These are phyloP conservation scores for Rhododendron kiyosumense DNA, from an alignment of 148 eudicot species.

Conservation along the genomic window DNA sequence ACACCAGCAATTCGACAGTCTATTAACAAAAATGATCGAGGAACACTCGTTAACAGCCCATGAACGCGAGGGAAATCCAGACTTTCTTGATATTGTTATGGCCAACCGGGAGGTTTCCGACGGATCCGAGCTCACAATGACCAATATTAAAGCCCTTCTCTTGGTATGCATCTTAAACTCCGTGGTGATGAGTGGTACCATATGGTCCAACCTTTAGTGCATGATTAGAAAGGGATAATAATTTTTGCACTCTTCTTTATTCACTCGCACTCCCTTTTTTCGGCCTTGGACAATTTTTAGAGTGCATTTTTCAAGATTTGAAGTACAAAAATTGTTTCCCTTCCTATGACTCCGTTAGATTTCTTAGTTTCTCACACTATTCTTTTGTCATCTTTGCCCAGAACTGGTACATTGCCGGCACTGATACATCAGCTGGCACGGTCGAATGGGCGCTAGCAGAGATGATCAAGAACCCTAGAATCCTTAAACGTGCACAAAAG, in stretches of 20 bases:
- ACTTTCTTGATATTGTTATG: constrained; percentile 21
- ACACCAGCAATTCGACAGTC: constrained; percentile 17
- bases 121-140: constrained; percentile 12
- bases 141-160: constrained; percentile 28
- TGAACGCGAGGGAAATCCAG: constrained; percentile 18
- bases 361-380: background rate
- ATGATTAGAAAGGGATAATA: no score
- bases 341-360: no score
- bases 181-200: background rate
- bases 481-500: background rate
- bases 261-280: no score
- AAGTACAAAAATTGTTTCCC: no score
- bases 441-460: background rate
- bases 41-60: constrained; percentile 11
- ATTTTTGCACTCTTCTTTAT: no score
- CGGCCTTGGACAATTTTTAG: no score
- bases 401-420: background rate
- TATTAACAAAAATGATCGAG: constrained; percentile 19
- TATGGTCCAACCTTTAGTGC: no score
- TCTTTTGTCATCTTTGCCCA: background rate
- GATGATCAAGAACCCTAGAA: background rate
- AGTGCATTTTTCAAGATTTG: no score
- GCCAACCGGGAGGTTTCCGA: constrained; percentile 9
- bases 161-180: constrained; percentile 15
- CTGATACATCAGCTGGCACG: background rate